A percentile compares a stretch with the other conserved stretches of the same genome.
phyloP scores from a whole-genome alignment of 2,329 filamentous ascomycete genomes.

The Botrytis fragariae region DNA sequence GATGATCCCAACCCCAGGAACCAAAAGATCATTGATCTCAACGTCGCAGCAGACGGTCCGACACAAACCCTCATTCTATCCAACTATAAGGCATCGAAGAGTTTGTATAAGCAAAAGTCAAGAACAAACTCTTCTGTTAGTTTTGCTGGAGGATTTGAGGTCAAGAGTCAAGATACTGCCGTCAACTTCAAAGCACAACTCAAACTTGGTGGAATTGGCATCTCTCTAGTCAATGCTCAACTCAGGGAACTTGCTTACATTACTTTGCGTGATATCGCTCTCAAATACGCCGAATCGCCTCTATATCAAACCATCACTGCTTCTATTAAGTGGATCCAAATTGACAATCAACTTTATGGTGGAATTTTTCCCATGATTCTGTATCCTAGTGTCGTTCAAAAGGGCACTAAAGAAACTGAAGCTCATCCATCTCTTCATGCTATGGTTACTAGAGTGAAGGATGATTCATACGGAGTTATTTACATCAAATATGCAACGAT shows the following conservation, averaged over 20 bases:
- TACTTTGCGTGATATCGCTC: constrained; percentile 84
- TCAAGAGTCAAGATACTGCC: constrained; percentile 86
- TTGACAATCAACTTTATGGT: constrained; percentile 97
- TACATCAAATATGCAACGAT: constrained; percentile 98
- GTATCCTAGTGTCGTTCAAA: constrained; percentile 96
- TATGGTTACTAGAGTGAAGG: constrained; percentile 91
- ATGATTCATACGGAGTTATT: constrained; percentile 94
- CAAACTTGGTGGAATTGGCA: constrained; percentile 82
- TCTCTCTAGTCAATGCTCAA: constrained; percentile 91
- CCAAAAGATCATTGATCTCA: constrained; percentile 92
- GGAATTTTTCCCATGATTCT: constrained; percentile 97
- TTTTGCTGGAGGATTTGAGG: constrained; percentile 76
- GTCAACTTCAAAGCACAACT: constrained; percentile 88
- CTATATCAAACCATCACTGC: constrained; percentile 89
- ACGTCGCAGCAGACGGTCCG: constrained; percentile 90
- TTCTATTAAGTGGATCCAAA: constrained; percentile 97
- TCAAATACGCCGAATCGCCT: constrained; percentile 90
- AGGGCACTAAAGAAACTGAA: constrained; percentile 90
- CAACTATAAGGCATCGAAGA: constrained; percentile 90
- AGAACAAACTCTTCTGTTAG: constrained; percentile 50
- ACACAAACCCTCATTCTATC: constrained; percentile 92
- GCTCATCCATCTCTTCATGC: constrained; percentile 91
- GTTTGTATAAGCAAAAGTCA: constrained; percentile 71
- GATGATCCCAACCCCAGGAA: constrained; percentile 50
- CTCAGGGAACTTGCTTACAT: constrained; percentile 90